Conservation (phyloP, 805 yeast genomes). For the Nakazawaea pomicola region DNA sequence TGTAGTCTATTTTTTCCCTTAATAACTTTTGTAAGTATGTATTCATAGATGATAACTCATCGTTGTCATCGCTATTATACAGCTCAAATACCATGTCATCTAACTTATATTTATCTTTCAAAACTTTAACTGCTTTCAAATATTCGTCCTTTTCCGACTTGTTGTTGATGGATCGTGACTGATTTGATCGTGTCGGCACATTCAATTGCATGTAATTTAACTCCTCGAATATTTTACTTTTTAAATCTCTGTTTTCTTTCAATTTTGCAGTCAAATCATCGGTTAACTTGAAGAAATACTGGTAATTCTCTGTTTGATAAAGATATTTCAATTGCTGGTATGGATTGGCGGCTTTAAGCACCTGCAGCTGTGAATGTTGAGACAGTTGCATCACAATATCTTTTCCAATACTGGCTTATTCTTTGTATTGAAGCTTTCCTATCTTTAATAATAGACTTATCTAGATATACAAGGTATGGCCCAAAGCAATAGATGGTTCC, state of each 20-base stretch:
- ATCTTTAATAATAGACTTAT: too few species aligned
- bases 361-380: not conserved
- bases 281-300: slow-evolving; percentile 8
- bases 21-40: slow-evolving; percentile 1
- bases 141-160: not conserved
- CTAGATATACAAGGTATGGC: too few species aligned
- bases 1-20: slow-evolving; percentile 11
- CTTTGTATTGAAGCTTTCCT: too few species aligned
- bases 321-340: slow-evolving; percentile 12
- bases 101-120: not conserved
- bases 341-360: slow-evolving; percentile 5
- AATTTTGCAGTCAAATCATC: slow-evolving; percentile 6
- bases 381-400: slow-evolving; percentile 1
- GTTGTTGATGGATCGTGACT: not conserved
- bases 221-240: slow-evolving; percentile 9
- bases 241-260: slow-evolving; percentile 10
- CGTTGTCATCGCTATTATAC: not conserved
- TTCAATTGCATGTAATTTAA: slow-evolving; percentile 6
- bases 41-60: not conserved
- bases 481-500: too few species aligned
- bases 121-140: slow-evolving; percentile 1
- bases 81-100: not conserved
- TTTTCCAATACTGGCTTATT: too few species aligned
- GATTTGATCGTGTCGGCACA: not conserved
- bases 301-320: slow-evolving; percentile 14